Percentiles rank a stretch among this genome's conserved stretches.
phyloP scores from a whole-genome alignment of 192 early-diverging fungal genomes.

The Entomortierella chlamydospora region DNA sequence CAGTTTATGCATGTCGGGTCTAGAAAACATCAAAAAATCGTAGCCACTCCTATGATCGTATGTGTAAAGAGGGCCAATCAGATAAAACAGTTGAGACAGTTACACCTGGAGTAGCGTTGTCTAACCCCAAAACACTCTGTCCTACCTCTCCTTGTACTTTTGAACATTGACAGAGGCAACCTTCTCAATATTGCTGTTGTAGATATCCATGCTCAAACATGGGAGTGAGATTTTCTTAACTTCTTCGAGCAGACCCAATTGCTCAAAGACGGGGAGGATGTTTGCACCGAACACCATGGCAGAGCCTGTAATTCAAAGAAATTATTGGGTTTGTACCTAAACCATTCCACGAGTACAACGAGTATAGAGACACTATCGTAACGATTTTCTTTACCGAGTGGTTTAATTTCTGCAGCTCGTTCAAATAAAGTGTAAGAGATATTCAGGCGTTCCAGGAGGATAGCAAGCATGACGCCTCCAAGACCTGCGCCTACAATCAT shows the following conservation, averaged over 20 bases:
- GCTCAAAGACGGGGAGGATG: slow-evolving; percentile 16
- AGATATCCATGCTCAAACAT: background rate
- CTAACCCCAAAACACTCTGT: too few relatives aligned
- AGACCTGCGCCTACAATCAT: slow-evolving; percentile 28
- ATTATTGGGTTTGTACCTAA: background rate
- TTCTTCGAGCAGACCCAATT: slow-evolving; percentile 6
- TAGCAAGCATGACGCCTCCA: slow-evolving; percentile 15
- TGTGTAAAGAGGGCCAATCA: too few relatives aligned
- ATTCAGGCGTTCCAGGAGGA: background rate
- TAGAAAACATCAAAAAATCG: slow-evolving; percentile 1
- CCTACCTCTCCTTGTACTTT: background rate
- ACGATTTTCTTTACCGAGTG: slow-evolving; percentile 10
- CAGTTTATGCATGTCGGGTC: slow-evolving; percentile 13
- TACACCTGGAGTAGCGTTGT: too few relatives aligned
- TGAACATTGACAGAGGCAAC: background rate
- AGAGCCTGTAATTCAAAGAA: background rate
- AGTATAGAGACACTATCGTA: too few relatives aligned
- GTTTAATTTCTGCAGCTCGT: background rate
- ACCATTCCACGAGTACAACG: too few relatives aligned
- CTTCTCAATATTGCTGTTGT: background rate
- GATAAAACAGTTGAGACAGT: too few relatives aligned
- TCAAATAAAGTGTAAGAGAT: slow-evolving; percentile 9
- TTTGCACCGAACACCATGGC: slow-evolving; percentile 16
- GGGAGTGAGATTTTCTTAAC: slow-evolving; percentile 1
- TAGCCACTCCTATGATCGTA: slow-evolving; percentile 3